phyloP scores from a whole-genome alignment of 805 yeast species.

The Metschnikowia gruessii region DNA sequence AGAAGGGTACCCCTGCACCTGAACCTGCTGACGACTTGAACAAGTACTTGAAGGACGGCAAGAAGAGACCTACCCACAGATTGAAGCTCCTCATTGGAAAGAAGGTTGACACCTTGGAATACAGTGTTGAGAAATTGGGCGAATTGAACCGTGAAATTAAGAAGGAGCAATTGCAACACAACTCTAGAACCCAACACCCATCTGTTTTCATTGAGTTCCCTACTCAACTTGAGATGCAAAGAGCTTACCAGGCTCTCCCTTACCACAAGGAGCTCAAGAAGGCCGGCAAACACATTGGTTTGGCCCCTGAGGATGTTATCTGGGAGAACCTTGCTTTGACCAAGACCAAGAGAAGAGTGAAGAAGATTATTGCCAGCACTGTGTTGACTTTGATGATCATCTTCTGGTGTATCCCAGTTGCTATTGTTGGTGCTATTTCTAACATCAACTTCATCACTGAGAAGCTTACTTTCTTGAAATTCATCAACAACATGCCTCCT shows the following conservation, averaged over 20 bases:
- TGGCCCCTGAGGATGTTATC: slow-evolving; percentile 76
- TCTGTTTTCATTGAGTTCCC: slow-evolving; percentile 81
- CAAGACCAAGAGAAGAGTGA: slow-evolving; percentile 54
- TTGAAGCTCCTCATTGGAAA: slow-evolving; percentile 69
- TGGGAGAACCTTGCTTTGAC: slow-evolving; percentile 75
- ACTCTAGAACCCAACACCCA: slow-evolving; percentile 50
- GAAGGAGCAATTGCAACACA: slow-evolving; percentile 52
- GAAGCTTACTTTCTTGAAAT: slow-evolving; percentile 69
- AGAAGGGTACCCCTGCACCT: slow-evolving; percentile 55
- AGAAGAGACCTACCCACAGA: slow-evolving; percentile 80
- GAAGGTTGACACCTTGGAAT: slow-evolving; percentile 81
- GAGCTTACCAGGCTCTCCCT: slow-evolving; percentile 81
- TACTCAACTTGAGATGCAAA: slow-evolving; percentile 82
- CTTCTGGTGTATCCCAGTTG: slow-evolving; percentile 96
- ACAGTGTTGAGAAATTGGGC: slow-evolving; percentile 63
- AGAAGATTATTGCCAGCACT: slow-evolving; percentile 57
- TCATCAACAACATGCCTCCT: slow-evolving; percentile 70
- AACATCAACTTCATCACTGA: slow-evolving; percentile 73
- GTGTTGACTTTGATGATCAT: slow-evolving; percentile 66
- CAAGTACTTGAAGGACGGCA: slow-evolving; percentile 61
- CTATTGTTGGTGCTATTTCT: slow-evolving; percentile 94
- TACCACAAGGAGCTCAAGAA: slow-evolving; percentile 46
- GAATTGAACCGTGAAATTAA: slow-evolving; percentile 67
- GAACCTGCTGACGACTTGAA: slow-evolving; percentile 55
- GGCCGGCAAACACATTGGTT: slow-evolving; percentile 54